Base-by-base conservation (phyloP, 2,329 filamentous ascomycete species). In the Aspergillus quadricinctus region DNA sequence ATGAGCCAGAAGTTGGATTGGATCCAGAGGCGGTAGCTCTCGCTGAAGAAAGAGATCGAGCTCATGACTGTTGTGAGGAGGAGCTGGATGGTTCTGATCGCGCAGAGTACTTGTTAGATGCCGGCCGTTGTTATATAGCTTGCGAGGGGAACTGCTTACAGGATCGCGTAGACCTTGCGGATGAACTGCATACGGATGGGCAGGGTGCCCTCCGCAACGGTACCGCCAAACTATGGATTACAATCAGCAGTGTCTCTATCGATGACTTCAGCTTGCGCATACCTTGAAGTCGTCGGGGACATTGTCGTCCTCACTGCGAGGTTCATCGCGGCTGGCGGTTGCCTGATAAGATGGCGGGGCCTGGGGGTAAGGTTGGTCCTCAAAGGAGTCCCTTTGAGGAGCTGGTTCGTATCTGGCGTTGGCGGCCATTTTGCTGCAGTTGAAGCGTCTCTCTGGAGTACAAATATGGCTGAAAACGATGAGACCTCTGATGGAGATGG, bases 261-360 rank as follows among this genome's bases (percentile, higher is more conserved):
- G 7, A 3, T 23, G 4, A 19, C 8, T 25, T 51, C 19, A 11
- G n/a, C 9, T 10, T 45, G 4, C n/a, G 14, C 61, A 50, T 71
- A 90, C 88, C 83, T 97, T 97, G 85, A 97, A 97, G 76, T 97
- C 93, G 78, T 97, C 93, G 1, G 93, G 93, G 48, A 97, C 73
- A 69, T 97, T 95, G 77, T 97, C 93, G 70, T 92, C 86, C 75
- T 92, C 92, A 71, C 81, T 83, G 66, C 92, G 86, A 52, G 90
- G 86, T 48, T 65, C 62, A 89, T 83, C 43, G 83, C 79, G 40
- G 84, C 81, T 78, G 28, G 85, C 81, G 60, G 82, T 80, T 58
- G 77, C 78, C 71, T 84, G 82, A 79, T 97, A 97, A 58, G 89
- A 89, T 21, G 93, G 93, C 63, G 93, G 92, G 69, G 92, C 83